Conservation (phyloP, 139 green algal species). For the Chlorella sp. region DNA sequence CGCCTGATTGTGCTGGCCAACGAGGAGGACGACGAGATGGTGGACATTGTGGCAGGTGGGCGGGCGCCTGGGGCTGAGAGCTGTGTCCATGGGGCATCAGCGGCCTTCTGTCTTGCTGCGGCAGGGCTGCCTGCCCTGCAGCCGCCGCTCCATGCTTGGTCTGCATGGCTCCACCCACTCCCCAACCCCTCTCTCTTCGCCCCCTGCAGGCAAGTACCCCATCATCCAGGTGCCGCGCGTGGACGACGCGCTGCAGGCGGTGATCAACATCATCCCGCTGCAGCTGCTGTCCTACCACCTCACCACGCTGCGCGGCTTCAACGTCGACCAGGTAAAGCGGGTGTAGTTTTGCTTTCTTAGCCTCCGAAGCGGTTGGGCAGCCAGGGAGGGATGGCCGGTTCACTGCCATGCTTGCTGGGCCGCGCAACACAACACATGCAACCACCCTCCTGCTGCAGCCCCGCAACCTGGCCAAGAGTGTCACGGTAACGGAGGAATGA, state of each 20-base stretch:
- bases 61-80: too few relatives aligned
- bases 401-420: too few relatives aligned
- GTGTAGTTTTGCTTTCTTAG: too few relatives aligned
- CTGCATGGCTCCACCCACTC: conserved; percentile 27
- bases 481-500: conserved; percentile 79
- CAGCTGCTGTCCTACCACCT: conserved; percentile 96
- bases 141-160: too few relatives aligned
- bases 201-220: conserved; percentile 39
- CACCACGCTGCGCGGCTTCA: conserved; percentile 87
- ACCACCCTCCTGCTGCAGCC: too few relatives aligned
- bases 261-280: conserved; percentile 96
- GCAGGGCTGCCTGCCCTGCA: too few relatives aligned
- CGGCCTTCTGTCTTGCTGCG: too few relatives aligned
- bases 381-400: too few relatives aligned
- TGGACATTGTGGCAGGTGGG: conserved; percentile 42
- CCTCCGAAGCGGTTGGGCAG: too few relatives aligned
- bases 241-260: conserved; percentile 85
- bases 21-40: conserved; percentile 59
- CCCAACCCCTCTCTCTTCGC: background rate
- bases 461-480: conserved; percentile 52
- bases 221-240: conserved; percentile 56
- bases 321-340: too few relatives aligned
- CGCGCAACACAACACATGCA: too few relatives aligned
- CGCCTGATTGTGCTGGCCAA: conserved; percentile 88
- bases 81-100: too few relatives aligned